Evolutionary conservation across 2,329 filamentous ascomycete species (phyloP).

Genomic region (Amylocarpus encephaloides): DNA sequence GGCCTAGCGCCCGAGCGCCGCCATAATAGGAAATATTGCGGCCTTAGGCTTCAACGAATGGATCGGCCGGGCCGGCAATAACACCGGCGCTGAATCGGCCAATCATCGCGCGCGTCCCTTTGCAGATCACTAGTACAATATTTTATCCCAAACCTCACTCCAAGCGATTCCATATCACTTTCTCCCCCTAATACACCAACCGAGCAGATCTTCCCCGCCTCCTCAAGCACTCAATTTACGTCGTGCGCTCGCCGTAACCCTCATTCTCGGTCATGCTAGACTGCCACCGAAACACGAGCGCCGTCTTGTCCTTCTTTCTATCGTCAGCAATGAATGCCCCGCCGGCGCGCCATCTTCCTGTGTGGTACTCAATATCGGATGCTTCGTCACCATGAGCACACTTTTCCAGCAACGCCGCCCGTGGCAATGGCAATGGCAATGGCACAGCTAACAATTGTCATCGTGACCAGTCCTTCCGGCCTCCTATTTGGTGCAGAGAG

Average conservation of each 20-base stretch:
- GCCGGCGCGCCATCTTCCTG: not conserved
- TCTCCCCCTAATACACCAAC: not conserved
- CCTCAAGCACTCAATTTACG: constrained; percentile 1
- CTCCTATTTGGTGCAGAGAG: not conserved
- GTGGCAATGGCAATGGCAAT: not conserved
- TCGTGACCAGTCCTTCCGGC: not conserved
- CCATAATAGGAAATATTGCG: not conserved
- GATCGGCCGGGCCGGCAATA: not conserved
- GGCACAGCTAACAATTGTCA: not conserved
- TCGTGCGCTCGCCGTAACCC: not conserved
- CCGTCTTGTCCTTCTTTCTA: not conserved
- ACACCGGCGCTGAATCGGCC: not conserved
- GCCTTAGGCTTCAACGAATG: not conserved
- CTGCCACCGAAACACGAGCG: not conserved
- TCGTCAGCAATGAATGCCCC: not conserved
- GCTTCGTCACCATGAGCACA: not conserved
- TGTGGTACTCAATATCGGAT: not conserved
- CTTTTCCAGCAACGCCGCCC: not conserved
- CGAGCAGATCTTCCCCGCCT: not conserved
- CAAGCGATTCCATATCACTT: not conserved
- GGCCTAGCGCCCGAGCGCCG: not conserved
- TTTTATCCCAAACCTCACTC: not conserved
- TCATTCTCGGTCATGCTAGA: not conserved
- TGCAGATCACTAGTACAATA: not conserved
- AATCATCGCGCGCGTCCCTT: not conserved